phyloP scores from a whole-genome alignment of 208 protist species.

The Trypanosoma conorhini region DNA sequence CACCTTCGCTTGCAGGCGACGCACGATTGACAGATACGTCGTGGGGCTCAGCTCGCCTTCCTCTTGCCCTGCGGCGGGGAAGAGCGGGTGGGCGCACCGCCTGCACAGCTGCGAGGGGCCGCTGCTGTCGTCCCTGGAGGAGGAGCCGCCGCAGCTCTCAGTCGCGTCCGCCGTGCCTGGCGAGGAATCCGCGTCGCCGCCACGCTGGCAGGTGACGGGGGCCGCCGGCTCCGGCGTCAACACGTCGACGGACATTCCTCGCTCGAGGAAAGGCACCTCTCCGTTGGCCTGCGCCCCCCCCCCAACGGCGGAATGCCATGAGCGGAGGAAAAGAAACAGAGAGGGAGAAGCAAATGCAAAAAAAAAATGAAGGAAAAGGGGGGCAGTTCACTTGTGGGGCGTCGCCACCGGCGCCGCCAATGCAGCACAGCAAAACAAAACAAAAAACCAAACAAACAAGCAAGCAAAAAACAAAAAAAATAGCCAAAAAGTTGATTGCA shows the following conservation, averaged over 20 bases:
- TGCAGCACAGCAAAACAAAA: background rate
- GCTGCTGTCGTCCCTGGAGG: background rate
- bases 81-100: background rate
- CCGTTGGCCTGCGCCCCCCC: background rate
- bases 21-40: conserved; percentile 20
- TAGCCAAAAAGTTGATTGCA: background rate
- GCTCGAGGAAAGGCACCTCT: background rate
- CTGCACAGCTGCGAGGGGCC: background rate
- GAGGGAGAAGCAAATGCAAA: conserved; percentile 1
- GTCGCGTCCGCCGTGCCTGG: background rate
- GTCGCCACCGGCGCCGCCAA: background rate
- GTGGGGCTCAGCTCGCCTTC: background rate
- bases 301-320: background rate
- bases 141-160: background rate
- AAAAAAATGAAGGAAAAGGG: background rate
- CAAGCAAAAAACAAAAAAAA: background rate
- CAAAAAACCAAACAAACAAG: background rate
- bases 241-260: background rate
- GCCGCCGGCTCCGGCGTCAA: background rate
- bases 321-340: background rate
- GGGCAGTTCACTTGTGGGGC: background rate
- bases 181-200: background rate
- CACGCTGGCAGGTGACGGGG: background rate
- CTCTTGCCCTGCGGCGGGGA: background rate
- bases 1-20: conserved; percentile 14